phyloP scores from a whole-genome alignment of 2,329 filamentous ascomycete genomes.

The Aspergillus sergii region DNA sequence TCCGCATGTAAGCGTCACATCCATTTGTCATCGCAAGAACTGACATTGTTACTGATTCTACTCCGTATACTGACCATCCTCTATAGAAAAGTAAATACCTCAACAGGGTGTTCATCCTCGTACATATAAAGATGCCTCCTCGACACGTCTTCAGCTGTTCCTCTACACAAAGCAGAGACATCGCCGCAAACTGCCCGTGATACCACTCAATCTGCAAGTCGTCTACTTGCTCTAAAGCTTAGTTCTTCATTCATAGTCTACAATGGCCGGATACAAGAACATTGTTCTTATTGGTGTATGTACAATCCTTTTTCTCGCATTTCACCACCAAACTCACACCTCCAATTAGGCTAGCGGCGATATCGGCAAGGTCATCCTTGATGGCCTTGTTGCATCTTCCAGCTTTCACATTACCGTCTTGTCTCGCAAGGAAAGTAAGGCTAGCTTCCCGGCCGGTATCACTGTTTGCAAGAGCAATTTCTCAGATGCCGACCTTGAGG shows the following conservation, averaged over 20 bases:
- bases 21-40: neutral
- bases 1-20: conserved; percentile 4
- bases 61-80: neutral
- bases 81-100: neutral
- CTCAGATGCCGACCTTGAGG: conserved; percentile 23
- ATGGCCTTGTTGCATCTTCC: conserved; percentile 16
- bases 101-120: neutral
- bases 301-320: neutral
- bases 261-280: conserved; percentile 17
- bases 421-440: conserved; percentile 23
- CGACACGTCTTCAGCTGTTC: neutral
- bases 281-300: conserved; percentile 23
- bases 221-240: neutral
- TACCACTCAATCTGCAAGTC: neutral
- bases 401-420: conserved; percentile 28
- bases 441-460: conserved; percentile 24
- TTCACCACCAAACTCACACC: neutral
- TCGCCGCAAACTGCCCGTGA: neutral
- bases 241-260: neutral
- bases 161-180: neutral
- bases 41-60: neutral
- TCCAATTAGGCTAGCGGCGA: conserved; percentile 25
- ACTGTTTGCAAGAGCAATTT: conserved; percentile 28
- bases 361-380: conserved; percentile 27
- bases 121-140: conserved; percentile 4